Evolutionary conservation across 768 basidiomycete species (phyloP), one percentile per base, ranked within the genome.

Genomic region (Russula lepida): DNA sequence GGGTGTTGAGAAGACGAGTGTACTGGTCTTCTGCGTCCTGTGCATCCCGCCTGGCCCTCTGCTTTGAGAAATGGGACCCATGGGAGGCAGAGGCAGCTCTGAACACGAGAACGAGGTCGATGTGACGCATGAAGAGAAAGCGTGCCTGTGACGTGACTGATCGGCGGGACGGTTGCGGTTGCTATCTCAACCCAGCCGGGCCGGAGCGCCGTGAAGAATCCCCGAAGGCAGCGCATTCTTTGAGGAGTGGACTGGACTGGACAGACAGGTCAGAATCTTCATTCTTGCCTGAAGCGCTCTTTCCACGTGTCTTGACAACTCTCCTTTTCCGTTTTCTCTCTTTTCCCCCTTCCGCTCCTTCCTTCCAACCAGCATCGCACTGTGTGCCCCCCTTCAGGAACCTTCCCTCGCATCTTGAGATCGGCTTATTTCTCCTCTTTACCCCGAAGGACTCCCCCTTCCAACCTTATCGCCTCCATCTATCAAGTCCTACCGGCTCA

Each of bases 31-130:
- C 81, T 3, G 88, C 84, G 65, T 83, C 84, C 6, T 77, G 73
- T 1, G 82, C 80, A 51, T 86, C 83, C 65, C 85, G 79, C 32
- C 81, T 77, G 11, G 79, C 79, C 60, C 85, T 82, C 41, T 81
- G 78, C 68, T 88, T 89, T 6, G 84, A 82, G 23, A 82, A 67
- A 1, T 76, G 76, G 7, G 74, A 73, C 6, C 17, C 35, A 15
- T 3, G 4, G 35, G 78, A 44, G 8, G 39, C 7, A 15, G 43
- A 75, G 52, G 79, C 73, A 1, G 84, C 80, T 48, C 81, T 80
- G 69, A 92, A 91, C 47, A 87, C 76, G 62, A 92, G 75, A 54
- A 92, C 83, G 32, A 91, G 77, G 73, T 92, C 88, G 51, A 88
- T 84, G 58, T 83, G 77, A 15, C 82, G 84, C 8, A 76, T 54